Evolutionary conservation across 371 early-diverging fungal species (phyloP).

Genomic region (Batkoa obscura): DNA sequence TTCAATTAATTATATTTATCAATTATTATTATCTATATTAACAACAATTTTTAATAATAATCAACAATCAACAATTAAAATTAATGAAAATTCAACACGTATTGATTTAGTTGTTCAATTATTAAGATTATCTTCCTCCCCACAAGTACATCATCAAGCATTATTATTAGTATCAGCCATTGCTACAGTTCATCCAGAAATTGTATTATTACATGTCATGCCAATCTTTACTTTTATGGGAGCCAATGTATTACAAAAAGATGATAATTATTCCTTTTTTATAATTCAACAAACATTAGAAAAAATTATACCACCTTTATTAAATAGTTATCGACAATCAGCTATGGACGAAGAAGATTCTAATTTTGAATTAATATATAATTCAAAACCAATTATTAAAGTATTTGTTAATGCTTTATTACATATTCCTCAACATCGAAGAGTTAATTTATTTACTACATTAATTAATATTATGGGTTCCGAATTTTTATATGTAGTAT

Average conservation of each 20-base stretch:
- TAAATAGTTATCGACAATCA: constrained; percentile 30
- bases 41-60: constrained; percentile 29
- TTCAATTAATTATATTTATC: constrained; percentile 71
- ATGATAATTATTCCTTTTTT: constrained; percentile 88
- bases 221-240: constrained; percentile 96
- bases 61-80: neutral
- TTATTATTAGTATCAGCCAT: constrained; percentile 76
- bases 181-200: constrained; percentile 59
- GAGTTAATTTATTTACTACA: constrained; percentile 67
- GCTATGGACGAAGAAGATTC: constrained; percentile 16
- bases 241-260: constrained; percentile 80
- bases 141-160: constrained; percentile 86
- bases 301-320: constrained; percentile 69
- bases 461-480: constrained; percentile 66
- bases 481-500: constrained; percentile 47
- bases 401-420: constrained; percentile 80
- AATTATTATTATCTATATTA: constrained; percentile 55
- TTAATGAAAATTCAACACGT: constrained; percentile 29
- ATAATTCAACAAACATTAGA: constrained; percentile 79
- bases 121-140: constrained; percentile 74
- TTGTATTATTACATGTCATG: constrained; percentile 82
- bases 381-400: constrained; percentile 53
- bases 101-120: constrained; percentile 78
- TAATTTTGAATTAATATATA: constrained; percentile 13
- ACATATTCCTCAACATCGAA: constrained; percentile 85